phyloP scores from a whole-genome alignment of 106 monocot species.

The Acanthochlamys bracteata region DNA sequence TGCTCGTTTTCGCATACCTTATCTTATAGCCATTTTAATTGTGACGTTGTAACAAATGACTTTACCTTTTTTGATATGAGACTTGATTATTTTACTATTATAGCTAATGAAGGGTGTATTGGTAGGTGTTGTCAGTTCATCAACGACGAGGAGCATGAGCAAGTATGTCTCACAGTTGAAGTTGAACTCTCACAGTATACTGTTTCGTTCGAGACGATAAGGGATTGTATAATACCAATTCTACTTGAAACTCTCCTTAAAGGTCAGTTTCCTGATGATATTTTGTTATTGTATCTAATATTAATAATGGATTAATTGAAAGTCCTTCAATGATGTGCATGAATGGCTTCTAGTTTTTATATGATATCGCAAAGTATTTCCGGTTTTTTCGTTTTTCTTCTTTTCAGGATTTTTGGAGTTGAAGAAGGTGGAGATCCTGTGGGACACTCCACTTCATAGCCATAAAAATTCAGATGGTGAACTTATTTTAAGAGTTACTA shows the following conservation, averaged over 20 bases:
- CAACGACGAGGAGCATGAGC: constrained; percentile 13
- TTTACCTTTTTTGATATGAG: no score
- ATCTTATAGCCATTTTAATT: no score
- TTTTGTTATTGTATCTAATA: no score
- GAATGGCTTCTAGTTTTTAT: not conserved
- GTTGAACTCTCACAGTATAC: constrained; percentile 16
- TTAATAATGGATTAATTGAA: no score
- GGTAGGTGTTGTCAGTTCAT: constrained; percentile 30
- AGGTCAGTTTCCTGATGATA: no score
- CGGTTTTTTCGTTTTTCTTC: not conserved
- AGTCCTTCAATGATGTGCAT: not conserved
- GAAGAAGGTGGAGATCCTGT: constrained; percentile 68
- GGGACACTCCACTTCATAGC: constrained; percentile 19
- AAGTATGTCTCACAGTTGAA: constrained; percentile 28
- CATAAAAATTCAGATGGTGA: constrained; percentile 21
- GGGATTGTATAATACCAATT: constrained; percentile 35
- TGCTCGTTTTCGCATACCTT: no score
- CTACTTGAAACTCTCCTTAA: constrained; percentile 46
- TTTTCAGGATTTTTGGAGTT: constrained; percentile 64
- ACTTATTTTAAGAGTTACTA: constrained; percentile 52
- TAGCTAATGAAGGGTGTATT: no score
- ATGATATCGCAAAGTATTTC: not conserved
- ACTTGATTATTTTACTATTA: no score
- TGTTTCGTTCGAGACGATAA: constrained; percentile 36
- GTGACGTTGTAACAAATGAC: no score